Percentiles rank a stretch among this genome's conserved stretches.
phyloP scores from a whole-genome alignment of 805 yeast species.

The Ogataea sp. region DNA sequence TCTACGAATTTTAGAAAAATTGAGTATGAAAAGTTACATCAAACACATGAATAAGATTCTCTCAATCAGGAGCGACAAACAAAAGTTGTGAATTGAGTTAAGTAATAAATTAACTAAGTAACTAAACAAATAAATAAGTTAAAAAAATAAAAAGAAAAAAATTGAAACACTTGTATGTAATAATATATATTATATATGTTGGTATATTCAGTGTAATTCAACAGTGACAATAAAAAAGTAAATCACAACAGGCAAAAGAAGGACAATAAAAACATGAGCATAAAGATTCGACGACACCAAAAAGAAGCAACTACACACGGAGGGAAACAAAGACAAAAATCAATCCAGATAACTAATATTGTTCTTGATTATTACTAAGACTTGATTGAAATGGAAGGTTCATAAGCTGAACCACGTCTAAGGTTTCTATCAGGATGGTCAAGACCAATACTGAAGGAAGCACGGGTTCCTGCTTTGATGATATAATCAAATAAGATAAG shows the following conservation, averaged over 20 bases:
- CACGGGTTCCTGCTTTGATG: not conserved
- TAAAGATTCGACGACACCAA: not conserved
- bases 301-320: not conserved
- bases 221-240: not conserved
- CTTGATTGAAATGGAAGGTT: conserved; percentile 54
- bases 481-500: conserved; percentile 41
- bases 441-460: conserved; percentile 42
- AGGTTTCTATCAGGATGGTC: conserved; percentile 82
- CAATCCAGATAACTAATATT: conserved; percentile 10
- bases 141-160: not conserved
- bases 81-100: not conserved
- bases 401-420: conserved; percentile 40
- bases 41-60: not conserved
- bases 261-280: no score
- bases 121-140: conserved; percentile 29
- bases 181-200: no score
- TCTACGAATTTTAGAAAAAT: conserved; percentile 67
- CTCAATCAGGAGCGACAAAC: not conserved
- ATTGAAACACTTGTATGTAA: no score
- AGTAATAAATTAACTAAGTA: conserved; percentile 39
- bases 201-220: no score
- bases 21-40: conserved; percentile 16
- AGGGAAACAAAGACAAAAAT: not conserved
- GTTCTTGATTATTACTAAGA: no score
- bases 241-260: no score